A percentile compares a stretch with the other conserved stretches of the same genome.
phyloP scores from a whole-genome alignment of 352 stramenopile genomes.

The Peronospora tabacina region DNA sequence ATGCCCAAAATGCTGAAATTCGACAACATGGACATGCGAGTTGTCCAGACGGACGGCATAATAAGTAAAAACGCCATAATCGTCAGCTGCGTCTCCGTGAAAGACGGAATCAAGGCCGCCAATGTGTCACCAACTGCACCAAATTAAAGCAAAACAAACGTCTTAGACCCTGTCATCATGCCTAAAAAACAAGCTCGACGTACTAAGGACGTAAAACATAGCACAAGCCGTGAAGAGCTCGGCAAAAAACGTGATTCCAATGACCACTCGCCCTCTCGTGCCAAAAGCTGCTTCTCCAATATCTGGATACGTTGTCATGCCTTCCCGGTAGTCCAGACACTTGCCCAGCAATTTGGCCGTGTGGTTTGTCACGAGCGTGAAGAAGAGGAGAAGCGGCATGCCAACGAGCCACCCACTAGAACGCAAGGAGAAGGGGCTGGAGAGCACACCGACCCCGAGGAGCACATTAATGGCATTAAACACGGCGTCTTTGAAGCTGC shows the following conservation, averaged over 20 bases:
- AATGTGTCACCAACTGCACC: slow-evolving; percentile 65
- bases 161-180: background rate
- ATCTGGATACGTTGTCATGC: slow-evolving; percentile 78
- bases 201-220: slow-evolving; percentile 80
- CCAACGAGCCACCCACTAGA: slow-evolving; percentile 70
- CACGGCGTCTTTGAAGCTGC: slow-evolving; percentile 63
- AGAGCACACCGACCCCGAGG: slow-evolving; percentile 77
- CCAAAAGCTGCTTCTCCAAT: slow-evolving; percentile 79
- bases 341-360: slow-evolving; percentile 77
- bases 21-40: slow-evolving; percentile 73
- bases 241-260: slow-evolving; percentile 73
- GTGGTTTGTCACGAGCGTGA: slow-evolving; percentile 80
- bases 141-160: slow-evolving; percentile 1
- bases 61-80: slow-evolving; percentile 66
- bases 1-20: slow-evolving; percentile 82
- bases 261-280: slow-evolving; percentile 54
- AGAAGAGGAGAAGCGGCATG: slow-evolving; percentile 71
- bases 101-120: slow-evolving; percentile 58
- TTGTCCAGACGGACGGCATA: slow-evolving; percentile 76
- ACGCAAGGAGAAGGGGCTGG: slow-evolving; percentile 74
- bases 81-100: slow-evolving; percentile 47
- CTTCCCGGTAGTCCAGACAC: slow-evolving; percentile 72
- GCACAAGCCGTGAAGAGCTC: slow-evolving; percentile 76
- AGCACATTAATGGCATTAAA: slow-evolving; percentile 86
- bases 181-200: background rate